Conservation (phyloP, 768 basidiomycete species). For the Suillus fuscotomentosus region DNA sequence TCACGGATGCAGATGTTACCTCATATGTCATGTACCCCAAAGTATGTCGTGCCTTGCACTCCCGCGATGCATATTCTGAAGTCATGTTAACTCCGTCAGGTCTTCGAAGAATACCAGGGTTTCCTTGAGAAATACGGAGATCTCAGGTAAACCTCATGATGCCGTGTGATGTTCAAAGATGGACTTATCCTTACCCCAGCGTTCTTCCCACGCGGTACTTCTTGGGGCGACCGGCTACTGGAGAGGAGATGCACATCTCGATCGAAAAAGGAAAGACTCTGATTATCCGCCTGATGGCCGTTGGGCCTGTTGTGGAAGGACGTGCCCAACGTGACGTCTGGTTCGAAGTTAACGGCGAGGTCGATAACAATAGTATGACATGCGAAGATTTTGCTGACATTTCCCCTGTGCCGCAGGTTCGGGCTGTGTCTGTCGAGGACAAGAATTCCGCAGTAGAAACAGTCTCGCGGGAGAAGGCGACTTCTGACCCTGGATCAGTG, state of each 20-base stretch:
- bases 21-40: conserved; percentile 99
- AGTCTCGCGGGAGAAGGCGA: conserved; percentile 91
- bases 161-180: conserved; percentile 9
- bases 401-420: conserved; percentile 52
- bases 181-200: conserved; percentile 40
- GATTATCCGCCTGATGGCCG: conserved; percentile 93
- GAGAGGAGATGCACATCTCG: conserved; percentile 95
- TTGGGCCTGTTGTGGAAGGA: conserved; percentile 89
- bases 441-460: conserved; percentile 97
- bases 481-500: conserved; percentile 91
- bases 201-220: conserved; percentile 97
- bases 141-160: conserved; percentile 56
- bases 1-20: conserved; percentile 89
- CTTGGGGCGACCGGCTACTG: conserved; percentile 85
- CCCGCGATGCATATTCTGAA: conserved; percentile 7
- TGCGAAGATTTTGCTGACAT: conserved; percentile 17
- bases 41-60: conserved; percentile 40
- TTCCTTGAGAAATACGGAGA: conserved; percentile 97
- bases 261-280: conserved; percentile 97
- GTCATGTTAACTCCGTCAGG: conserved; percentile 42
- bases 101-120: conserved; percentile 95
- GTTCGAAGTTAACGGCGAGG: conserved; percentile 98
- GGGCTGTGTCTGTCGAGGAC: conserved; percentile 94
- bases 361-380: conserved; percentile 30
- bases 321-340: conserved; percentile 94